Conservation (phyloP, 1,139 yeast genomes). For the Wickerhamomyces sp. region DNA sequence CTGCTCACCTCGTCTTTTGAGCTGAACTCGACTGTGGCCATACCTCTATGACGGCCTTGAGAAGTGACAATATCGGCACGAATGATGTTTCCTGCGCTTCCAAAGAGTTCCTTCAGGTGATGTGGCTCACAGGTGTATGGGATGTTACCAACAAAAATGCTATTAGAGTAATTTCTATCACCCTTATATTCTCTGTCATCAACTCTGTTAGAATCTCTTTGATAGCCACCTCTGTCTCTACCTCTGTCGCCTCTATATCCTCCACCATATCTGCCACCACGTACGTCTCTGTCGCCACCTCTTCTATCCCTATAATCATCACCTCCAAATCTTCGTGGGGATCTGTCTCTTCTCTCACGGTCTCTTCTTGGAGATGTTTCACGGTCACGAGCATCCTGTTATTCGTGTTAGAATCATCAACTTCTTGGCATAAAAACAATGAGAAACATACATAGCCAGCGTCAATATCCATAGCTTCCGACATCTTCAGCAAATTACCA, state of each 20-base stretch:
- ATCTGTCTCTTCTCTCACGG: conserved; percentile 19
- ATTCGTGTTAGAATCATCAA: too few relatives aligned
- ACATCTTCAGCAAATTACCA: conserved; percentile 22
- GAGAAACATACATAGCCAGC: conserved; percentile 30
- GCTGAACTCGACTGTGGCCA: conserved; percentile 89
- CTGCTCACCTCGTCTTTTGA: conserved; percentile 60
- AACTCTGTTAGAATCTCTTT: conserved; percentile 17
- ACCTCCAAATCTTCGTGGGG: conserved; percentile 16
- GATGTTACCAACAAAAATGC: conserved; percentile 68
- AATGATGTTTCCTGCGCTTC: conserved; percentile 63
- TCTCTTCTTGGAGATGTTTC: conserved; percentile 30
- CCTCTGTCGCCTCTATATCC: conserved; percentile 8
- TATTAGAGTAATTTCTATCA: conserved; percentile 66
- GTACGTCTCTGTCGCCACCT: conserved; percentile 19
- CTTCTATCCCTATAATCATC: conserved; percentile 22
- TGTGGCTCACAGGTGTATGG: conserved; percentile 60
- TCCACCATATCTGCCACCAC: conserved; percentile 14
- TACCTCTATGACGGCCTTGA: conserved; percentile 82
- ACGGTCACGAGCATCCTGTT: conserved; percentile 23
- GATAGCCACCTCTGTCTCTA: conserved; percentile 14
- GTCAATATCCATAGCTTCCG: conserved; percentile 52
- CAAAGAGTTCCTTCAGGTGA: conserved; percentile 56
- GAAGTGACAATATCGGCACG: conserved; percentile 85
- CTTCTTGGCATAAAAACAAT: too few relatives aligned
- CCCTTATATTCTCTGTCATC: conserved; percentile 28